Base-by-base conservation (phyloP, 257 asterid species). In the Nicotiana undulata region DNA sequence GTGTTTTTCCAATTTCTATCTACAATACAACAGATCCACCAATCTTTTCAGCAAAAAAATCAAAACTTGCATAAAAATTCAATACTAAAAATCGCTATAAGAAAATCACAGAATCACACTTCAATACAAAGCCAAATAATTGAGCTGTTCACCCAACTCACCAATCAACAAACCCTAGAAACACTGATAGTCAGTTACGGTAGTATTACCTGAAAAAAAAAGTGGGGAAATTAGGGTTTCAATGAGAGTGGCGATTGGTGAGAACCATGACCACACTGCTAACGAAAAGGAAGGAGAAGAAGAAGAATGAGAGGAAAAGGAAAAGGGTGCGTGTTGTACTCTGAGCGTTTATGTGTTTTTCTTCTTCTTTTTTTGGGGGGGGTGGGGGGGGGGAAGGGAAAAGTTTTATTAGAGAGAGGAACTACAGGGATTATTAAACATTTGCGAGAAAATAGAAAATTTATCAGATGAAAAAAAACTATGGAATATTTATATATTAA, bases 1-100 rank as follows among this genome's bases (percentile, higher is more conserved):
- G 37, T 24, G 13, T 56, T 55, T 28, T 20, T 11, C 37, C 37
- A 74, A 79, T 67, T 77, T n/a, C 58, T 77, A 37, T 63, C 83
- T 61, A 46, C 7, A 44, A 72, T 17, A 22, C 32, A 72, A 53
- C 60, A 76, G 92, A 94, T 92, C 91, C 88, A 82, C 90, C 87
- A 82, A 90, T 89, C 89, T 86, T 85, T 78, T 29, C 52, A 86
- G 75, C 80, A 84, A 75, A 83, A 59, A 53, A 85, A 74, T 77
- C 74, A 68, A 37, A 87, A 83, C 32, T 79, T 80, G 65, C 67
- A 68, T 28, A 40, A 58, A 18, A 44, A 51, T 4, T 16, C 77
- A 72, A 24, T 17, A 40, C 46, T 9, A 66, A 49, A 3, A 12
- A 37, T 17, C 44, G 7, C 37, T 74, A 55, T 13, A 16, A 60